These are phyloP conservation scores for Boletus rex-veris DNA, from an alignment of 768 basidiomycete genomes.

Conservation along the genomic window DNA sequence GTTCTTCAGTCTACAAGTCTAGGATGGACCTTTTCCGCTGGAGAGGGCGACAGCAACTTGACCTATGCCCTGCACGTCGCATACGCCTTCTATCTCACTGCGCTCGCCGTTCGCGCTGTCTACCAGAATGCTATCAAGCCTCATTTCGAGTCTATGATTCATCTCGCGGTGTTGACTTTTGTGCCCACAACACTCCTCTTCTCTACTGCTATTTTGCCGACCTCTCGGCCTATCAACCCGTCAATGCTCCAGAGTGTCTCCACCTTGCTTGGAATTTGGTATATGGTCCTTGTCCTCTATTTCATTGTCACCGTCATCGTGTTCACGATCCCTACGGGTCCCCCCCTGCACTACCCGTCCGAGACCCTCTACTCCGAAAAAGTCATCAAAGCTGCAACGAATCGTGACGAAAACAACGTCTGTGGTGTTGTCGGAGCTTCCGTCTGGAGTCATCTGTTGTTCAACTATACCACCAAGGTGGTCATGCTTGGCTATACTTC, in stretches of 20 bases:
- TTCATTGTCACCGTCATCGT: constrained; percentile 41
- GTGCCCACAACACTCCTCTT: constrained; percentile 45
- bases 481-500: constrained; percentile 78
- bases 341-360: constrained; percentile 70
- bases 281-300: constrained; percentile 50
- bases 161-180: constrained; percentile 56
- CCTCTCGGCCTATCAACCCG: constrained; percentile 34
- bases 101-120: constrained; percentile 51
- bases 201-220: constrained; percentile 56
- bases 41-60: constrained; percentile 31
- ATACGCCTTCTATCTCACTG: constrained; percentile 59
- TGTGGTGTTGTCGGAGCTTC: constrained; percentile 54
- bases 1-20: constrained; percentile 51
- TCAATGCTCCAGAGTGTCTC: constrained; percentile 21
- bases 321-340: constrained; percentile 63
- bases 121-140: constrained; percentile 38
- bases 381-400: constrained; percentile 55
- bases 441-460: constrained; percentile 52
- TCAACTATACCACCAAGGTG: constrained; percentile 85
- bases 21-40: constrained; percentile 41
- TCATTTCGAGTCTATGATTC: constrained; percentile 50
- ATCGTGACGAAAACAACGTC: constrained; percentile 70
- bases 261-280: constrained; percentile 44
- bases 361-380: constrained; percentile 74
- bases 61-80: constrained; percentile 43